Percentiles rank a stretch among this genome's conserved stretches.
Evolutionary conservation across 805 yeast species (phyloP).

Genomic region (Candida odintsovae): DNA sequence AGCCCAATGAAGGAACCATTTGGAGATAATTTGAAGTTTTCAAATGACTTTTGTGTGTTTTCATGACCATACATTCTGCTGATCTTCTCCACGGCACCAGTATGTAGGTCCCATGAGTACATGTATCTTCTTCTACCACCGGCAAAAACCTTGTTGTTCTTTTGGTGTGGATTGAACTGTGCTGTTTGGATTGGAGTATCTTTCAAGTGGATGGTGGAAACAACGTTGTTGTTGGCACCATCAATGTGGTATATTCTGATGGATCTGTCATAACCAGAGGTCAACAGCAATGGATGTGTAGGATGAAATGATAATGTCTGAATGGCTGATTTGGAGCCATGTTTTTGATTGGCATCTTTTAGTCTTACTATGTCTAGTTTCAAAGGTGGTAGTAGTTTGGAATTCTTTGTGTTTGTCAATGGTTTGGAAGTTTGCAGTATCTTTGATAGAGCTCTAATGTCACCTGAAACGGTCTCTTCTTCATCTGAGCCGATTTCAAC

Average conservation of each 20-base stretch:
- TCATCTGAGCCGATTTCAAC: constrained; percentile 16
- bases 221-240: constrained; percentile 75
- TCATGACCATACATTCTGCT: constrained; percentile 91
- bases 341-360: constrained; percentile 77
- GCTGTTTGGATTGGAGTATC: constrained; percentile 80
- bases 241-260: constrained; percentile 85
- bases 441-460: constrained; percentile 34
- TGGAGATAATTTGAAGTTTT: constrained; percentile 72
- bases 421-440: constrained; percentile 34
- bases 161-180: constrained; percentile 46
- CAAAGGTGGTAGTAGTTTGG: constrained; percentile 61
- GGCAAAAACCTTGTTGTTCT: constrained; percentile 55
- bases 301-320: constrained; percentile 86
- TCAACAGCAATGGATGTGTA: constrained; percentile 70
- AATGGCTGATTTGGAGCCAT: constrained; percentile 70
- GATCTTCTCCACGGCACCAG: constrained; percentile 75
- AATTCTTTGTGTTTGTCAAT: constrained; percentile 30
- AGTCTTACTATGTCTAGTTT: constrained; percentile 73
- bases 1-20: constrained; percentile 70
- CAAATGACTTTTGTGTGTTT: constrained; percentile 77
- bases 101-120: constrained; percentile 84
- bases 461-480: constrained; percentile 30
- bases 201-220: constrained; percentile 73
- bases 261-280: constrained; percentile 92
- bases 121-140: constrained; percentile 90